These are phyloP conservation scores for Camellia japonica DNA, from an alignment of 148 eudicot genomes.

Conservation along the genomic window DNA sequence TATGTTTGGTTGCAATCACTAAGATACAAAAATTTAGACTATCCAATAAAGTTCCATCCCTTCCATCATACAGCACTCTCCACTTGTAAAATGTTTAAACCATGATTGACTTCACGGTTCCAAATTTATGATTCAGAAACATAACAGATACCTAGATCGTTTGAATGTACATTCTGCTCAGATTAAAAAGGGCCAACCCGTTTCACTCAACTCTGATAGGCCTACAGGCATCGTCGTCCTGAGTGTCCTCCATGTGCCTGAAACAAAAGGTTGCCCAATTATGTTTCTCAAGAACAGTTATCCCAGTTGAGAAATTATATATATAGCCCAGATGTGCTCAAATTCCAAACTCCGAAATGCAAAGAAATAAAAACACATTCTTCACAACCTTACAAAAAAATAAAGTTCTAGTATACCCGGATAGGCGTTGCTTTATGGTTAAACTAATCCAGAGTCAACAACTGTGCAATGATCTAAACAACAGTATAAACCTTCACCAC, in stretches of 20 bases:
- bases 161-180: not conserved
- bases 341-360: not conserved
- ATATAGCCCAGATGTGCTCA: not conserved
- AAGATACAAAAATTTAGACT: not conserved
- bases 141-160: not conserved
- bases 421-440: not conserved
- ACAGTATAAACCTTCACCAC: constrained; percentile 85
- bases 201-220: not conserved
- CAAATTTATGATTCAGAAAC: not conserved
- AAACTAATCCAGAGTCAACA: not conserved
- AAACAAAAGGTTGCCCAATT: not conserved
- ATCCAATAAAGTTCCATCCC: not conserved
- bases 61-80: no score
- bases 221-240: not conserved
- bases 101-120: not conserved
- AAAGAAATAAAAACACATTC: not conserved
- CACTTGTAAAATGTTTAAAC: not conserved
- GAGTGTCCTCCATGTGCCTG: not conserved
- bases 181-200: not conserved
- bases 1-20: not conserved
- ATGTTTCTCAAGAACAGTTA: not conserved
- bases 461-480: constrained; percentile 24
- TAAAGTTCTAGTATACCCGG: not conserved
- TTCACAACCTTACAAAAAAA: not conserved
- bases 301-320: not conserved